A percentile compares a stretch with the other conserved stretches of the same genome.
These are phyloP conservation scores for Irpex lacteus DNA, from an alignment of 1,284 basidiomycete genomes.

Conservation along the genomic window DNA sequence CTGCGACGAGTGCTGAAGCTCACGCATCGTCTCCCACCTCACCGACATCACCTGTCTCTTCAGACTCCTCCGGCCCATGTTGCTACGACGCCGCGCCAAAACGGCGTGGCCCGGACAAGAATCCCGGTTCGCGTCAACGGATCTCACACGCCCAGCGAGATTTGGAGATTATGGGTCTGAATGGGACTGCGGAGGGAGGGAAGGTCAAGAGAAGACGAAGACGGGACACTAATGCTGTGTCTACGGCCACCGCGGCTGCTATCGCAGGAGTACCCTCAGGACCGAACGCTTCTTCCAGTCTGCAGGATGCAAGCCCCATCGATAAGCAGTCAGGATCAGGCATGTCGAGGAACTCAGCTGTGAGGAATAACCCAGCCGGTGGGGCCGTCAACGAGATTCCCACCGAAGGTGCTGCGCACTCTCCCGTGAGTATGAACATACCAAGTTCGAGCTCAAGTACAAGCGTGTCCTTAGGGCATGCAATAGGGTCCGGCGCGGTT, in stretches of 20 bases:
- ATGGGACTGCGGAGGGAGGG: slow-evolving; percentile 14
- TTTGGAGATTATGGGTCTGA: not conserved
- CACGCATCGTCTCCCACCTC: not conserved
- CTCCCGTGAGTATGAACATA: not conserved
- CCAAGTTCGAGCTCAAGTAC: not conserved
- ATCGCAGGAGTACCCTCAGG: not conserved
- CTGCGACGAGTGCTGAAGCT: slow-evolving; percentile 9
- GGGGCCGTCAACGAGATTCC: not conserved
- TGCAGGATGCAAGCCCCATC: not conserved
- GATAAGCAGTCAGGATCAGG: not conserved
- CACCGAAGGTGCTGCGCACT: slow-evolving; percentile 2
- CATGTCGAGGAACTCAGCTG: not conserved
- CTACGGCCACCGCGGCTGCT: slow-evolving; percentile 3
- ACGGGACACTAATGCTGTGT: slow-evolving; percentile 15
- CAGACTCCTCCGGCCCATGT: slow-evolving; percentile 17
- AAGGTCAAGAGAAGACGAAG: slow-evolving; percentile 25
- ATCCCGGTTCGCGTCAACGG: slow-evolving; percentile 68
- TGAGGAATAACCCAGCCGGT: not conserved
- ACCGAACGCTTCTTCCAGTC: not conserved
- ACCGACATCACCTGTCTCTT: not conserved
- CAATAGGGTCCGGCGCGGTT: not conserved
- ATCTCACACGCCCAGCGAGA: slow-evolving; percentile 20
- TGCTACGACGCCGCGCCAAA: slow-evolving; percentile 66
- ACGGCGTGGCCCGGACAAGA: slow-evolving; percentile 73
- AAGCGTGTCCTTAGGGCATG: not conserved